Evolutionary conservation across 2,329 filamentous ascomycete genomes (phyloP).

Genomic region (Emergomyces pasteurianus): DNA sequence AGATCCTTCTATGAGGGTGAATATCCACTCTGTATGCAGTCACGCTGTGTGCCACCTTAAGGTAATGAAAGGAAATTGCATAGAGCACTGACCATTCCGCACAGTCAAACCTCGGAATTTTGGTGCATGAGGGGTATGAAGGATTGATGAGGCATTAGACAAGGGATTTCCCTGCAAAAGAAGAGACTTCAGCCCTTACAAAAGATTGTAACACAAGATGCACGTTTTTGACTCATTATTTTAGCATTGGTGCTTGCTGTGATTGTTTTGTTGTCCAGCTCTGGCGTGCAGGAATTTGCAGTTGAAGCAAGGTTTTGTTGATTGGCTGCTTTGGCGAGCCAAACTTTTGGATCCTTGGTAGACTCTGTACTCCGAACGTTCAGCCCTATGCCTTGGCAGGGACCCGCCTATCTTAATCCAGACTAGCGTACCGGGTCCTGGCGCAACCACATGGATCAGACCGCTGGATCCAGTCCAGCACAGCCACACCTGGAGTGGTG

Average conservation of each 20-base stretch:
- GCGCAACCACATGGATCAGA: not conserved
- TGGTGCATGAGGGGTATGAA: not conserved
- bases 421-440: not conserved
- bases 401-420: not conserved
- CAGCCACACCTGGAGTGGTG: not conserved
- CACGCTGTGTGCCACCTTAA: not conserved
- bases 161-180: not conserved
- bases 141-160: not conserved
- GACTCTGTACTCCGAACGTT: too few species aligned
- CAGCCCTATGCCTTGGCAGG: constrained; percentile 2
- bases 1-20: not conserved
- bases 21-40: not conserved
- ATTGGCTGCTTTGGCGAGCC: constrained; percentile 1
- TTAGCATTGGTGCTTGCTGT: not conserved
- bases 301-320: not conserved
- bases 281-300: not conserved
- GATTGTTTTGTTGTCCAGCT: not conserved
- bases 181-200: not conserved
- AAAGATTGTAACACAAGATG: not conserved
- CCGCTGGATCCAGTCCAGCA: not conserved
- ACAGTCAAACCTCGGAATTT: too few species aligned
- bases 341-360: not conserved
- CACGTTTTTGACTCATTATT: not conserved
- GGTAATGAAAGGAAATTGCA: not conserved
- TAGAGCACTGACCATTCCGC: not conserved